Evolutionary conservation across 1,139 yeast genomes (phyloP), one percentile per base, ranked within the genome.

Genomic region (Arxiozyma slooffiae): DNA sequence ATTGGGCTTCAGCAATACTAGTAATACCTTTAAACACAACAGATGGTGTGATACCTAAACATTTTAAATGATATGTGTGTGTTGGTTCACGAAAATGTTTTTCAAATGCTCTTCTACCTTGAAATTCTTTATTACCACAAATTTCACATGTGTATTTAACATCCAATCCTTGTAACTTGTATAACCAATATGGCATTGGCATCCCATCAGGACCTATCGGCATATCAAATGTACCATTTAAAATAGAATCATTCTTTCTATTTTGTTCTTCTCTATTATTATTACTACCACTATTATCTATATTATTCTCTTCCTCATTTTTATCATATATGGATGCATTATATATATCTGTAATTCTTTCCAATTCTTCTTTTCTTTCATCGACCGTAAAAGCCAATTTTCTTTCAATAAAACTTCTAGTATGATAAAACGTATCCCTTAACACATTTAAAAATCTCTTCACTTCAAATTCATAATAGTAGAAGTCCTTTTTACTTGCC

Each of bases 141-240:
- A 92, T 78, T 65, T 94, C 97, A 68, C 99, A 92, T 1, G 71
- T 64, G 59, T 80, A 87, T 48, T 77, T 79, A 49, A 79, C 78
- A 52, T 86, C 88, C 14, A 90, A 72, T 0, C 98, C 98, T 60
- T 88, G 92, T 38, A 89, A 72, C 64, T 90, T 92, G 74, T 81
- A 90, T 30, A 92, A 71, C 99, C 99, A 92, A 53, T 75, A 80
- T 1, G 98, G 98, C 40, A 92, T 88, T 0, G 97, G 97, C 41
- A 77, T 77, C 0, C 97, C 97, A 67, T 90, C 96, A 38, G 87
- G 77, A 0, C 96, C 97, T 1, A 87, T 56, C 0, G 96, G 96
- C 50, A 87, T 67, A 54, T 83, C 80, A 51, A 80, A 72, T 7
- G 83, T 79, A 50, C 71, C 73, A 36, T 57, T 60, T 5, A 57